Percentiles rank a stretch among this genome's conserved stretches.
Evolutionary conservation across 805 yeast genomes (phyloP).

Genomic region (Brettanomyces anomalus): DNA sequence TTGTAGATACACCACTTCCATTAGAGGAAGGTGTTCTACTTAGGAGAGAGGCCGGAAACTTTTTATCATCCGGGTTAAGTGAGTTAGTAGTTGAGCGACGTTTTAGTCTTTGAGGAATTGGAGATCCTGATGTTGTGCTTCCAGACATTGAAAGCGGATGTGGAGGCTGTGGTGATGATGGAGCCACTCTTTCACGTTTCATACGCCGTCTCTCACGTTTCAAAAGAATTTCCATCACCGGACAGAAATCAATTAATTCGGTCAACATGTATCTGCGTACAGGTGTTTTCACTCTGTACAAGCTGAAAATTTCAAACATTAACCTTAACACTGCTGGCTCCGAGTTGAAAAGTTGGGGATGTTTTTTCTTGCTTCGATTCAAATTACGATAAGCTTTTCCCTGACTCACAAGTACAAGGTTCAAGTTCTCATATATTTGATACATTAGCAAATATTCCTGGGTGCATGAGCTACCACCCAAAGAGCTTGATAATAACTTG

Average conservation of each 20-base stretch:
- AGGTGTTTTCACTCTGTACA: conserved; percentile 51
- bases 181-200: not conserved
- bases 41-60: not conserved
- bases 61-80: too few relatives aligned
- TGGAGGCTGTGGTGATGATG: not conserved
- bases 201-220: conserved; percentile 29
- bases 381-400: conserved; percentile 28
- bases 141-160: not conserved
- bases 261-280: conserved; percentile 52
- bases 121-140: conserved; percentile 1
- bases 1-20: too few relatives aligned
- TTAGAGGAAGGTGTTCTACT: not conserved
- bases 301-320: conserved; percentile 42
- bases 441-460: conserved; percentile 16
- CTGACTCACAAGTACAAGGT: conserved; percentile 18
- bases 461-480: conserved; percentile 8
- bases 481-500: conserved; percentile 9
- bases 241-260: conserved; percentile 50
- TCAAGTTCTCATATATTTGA: conserved; percentile 23
- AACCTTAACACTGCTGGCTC: conserved; percentile 43
- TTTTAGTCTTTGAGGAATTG: not conserved
- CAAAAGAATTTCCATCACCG: conserved; percentile 42
- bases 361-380: conserved; percentile 39
- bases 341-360: conserved; percentile 46
- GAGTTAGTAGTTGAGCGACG: too few relatives aligned